Evolutionary conservation across 2,329 filamentous ascomycete species (phyloP).

Genomic region (Elsinoe ampelina): DNA sequence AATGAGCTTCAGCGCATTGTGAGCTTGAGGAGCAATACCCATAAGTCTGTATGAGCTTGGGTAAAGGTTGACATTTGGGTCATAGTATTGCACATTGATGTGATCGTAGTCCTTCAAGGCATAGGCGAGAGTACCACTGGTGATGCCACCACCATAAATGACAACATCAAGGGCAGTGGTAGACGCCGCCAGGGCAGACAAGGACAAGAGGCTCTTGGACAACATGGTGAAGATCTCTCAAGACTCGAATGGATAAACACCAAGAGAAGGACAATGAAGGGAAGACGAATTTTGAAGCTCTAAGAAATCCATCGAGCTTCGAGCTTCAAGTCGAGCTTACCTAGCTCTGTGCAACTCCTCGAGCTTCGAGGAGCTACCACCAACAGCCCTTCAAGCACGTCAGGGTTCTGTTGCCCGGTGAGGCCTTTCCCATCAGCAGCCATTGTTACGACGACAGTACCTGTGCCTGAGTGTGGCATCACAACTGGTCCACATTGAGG

Average conservation of each 20-base stretch:
- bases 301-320: neutral
- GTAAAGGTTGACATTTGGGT: slow-evolving; percentile 11
- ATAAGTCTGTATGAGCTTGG: slow-evolving; percentile 13
- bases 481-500: neutral
- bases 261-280: slow-evolving; percentile 2
- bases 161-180: slow-evolving; percentile 10
- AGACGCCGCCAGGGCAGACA: slow-evolving; percentile 4
- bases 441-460: neutral
- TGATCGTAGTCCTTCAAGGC: slow-evolving; percentile 14
- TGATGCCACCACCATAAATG: slow-evolving; percentile 14
- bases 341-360: neutral
- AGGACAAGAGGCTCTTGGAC: slow-evolving; percentile 10
- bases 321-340: neutral
- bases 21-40: slow-evolving; percentile 13
- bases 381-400: neutral
- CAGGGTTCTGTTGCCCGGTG: neutral
- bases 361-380: slow-evolving; percentile 1
- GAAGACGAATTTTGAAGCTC: neutral
- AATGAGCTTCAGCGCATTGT: slow-evolving; percentile 13
- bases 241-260: neutral
- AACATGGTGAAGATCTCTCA: slow-evolving; percentile 5
- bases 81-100: slow-evolving; percentile 15
- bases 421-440: neutral
- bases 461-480: neutral
- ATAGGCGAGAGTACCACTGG: slow-evolving; percentile 13